Conservation (phyloP, 2,329 filamentous ascomycete genomes). For the Eutypa lata region DNA sequence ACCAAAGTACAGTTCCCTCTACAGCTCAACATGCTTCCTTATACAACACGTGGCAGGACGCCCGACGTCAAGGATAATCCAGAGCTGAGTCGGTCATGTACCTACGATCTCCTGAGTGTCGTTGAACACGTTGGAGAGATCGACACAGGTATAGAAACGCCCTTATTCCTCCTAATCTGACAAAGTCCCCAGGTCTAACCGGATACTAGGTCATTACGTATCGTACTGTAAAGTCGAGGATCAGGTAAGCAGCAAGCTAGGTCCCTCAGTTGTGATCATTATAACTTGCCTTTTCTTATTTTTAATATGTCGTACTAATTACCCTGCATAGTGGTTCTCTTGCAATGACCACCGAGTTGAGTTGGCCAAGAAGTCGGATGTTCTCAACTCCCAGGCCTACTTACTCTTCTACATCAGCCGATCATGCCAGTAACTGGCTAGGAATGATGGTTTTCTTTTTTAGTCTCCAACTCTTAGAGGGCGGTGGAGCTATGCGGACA, state of each 20-base stretch:
- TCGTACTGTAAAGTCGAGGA: slow-evolving; percentile 83
- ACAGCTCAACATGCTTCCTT: slow-evolving; percentile 85
- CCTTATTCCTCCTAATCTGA: neutral
- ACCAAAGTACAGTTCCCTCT: slow-evolving; percentile 83
- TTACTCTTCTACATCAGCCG: slow-evolving; percentile 81
- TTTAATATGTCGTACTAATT: neutral
- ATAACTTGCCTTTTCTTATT: neutral
- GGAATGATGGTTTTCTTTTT: neutral
- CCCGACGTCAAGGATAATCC: slow-evolving; percentile 47
- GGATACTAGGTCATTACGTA: slow-evolving; percentile 67
- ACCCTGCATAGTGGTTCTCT: slow-evolving; percentile 71
- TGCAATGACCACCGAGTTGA: slow-evolving; percentile 96
- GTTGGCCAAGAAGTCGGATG: slow-evolving; percentile 77
- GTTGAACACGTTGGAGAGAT: slow-evolving; percentile 93
- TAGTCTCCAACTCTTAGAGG: neutral
- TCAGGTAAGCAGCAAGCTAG: slow-evolving; percentile 50
- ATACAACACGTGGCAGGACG: slow-evolving; percentile 65
- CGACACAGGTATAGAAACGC: slow-evolving; percentile 59
- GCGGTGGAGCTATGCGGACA: neutral
- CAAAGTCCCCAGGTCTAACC: neutral
- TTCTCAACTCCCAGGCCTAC: slow-evolving; percentile 83
- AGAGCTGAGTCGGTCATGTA: slow-evolving; percentile 62
- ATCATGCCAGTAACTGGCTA: slow-evolving; percentile 29
- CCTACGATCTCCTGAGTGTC: slow-evolving; percentile 85
- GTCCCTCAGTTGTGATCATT: neutral